phyloP scores from a whole-genome alignment of 805 yeast species.

The Metschnikowia colocasiae region DNA sequence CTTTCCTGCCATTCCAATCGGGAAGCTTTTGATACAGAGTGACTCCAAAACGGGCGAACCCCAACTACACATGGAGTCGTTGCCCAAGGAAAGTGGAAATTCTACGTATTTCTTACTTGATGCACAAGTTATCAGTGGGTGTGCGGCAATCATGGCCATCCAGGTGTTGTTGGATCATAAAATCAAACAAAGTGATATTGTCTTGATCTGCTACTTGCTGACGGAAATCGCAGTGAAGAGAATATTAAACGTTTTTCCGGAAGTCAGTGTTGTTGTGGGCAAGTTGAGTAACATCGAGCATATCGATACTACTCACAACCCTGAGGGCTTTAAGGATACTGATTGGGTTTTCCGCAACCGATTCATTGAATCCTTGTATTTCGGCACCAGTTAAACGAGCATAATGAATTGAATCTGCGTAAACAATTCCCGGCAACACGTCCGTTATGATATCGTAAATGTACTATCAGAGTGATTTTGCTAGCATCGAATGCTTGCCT shows the following conservation, averaged over 20 bases:
- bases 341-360: conserved; percentile 63
- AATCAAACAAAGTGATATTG: conserved; percentile 56
- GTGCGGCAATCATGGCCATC: conserved; percentile 91
- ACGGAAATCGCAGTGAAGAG: conserved; percentile 76
- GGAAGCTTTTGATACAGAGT: conserved; percentile 82
- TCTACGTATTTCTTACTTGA: conserved; percentile 68
- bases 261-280: conserved; percentile 67
- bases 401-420: background rate
- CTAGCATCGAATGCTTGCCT: too few relatives aligned
- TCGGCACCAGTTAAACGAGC: conserved; percentile 50
- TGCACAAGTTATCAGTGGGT: conserved; percentile 87
- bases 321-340: conserved; percentile 42
- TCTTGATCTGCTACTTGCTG: conserved; percentile 68
- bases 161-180: conserved; percentile 84
- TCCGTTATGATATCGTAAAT: background rate
- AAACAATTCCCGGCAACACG: background rate
- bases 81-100: conserved; percentile 45
- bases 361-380: conserved; percentile 72
- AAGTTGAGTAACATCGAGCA: conserved; percentile 45
- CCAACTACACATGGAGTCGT: conserved; percentile 73
- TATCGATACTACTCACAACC: conserved; percentile 24
- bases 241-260: conserved; percentile 68
- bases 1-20: conserved; percentile 73
- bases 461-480: too few relatives aligned
- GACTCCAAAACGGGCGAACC: conserved; percentile 93